Evolutionary conservation across 768 basidiomycete genomes (phyloP), one percentile per base, ranked within the genome.

Genomic region (Tricholoma furcatifolium): DNA sequence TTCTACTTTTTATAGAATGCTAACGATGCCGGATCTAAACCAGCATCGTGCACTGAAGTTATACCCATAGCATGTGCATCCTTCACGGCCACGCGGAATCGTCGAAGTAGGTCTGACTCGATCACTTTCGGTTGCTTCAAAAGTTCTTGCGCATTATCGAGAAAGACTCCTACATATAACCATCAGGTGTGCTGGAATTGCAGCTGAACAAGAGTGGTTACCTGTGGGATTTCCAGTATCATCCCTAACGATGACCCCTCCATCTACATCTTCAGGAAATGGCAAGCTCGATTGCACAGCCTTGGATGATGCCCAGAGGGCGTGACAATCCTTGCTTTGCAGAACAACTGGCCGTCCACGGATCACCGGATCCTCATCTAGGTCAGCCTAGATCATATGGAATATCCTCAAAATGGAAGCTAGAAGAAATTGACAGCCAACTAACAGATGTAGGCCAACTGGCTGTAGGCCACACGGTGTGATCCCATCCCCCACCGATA

Each of bases 401-500:
- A 43, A 52, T 30, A 21, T 23, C 36, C 18, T 46, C n/a, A 43
- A 6, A 27, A 20, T 3, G 20, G 30, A 47, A 12, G 12, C 23
- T 32, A 14, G 17, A 10, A 39, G 36, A 32, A 50, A n/a, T 51
- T n/a, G 36, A 41, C 11, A 53, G 32, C 48, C 30, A 35, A 72
- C 80, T 52, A 61, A 91, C 91, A 53, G 84, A 78, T 40, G 79
- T 82, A 6, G 91, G 91, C 77, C 85, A 92, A 18, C 72, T 69
- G 27, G 72, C 67, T 17, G 65, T 65, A 7, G 78, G 71, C 88
- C 88, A 90, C 48, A 77, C 70, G 1, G 91, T 95, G 67, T 96
- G 94, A 66, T 96, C 91, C 93, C 94, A 96, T 1, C 93, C 94
- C 64, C 88, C 83, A 2, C 92, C 92, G 50, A 84, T 79, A 14